Evolutionary conservation across 116 monocot genomes (phyloP).

Genomic region (Trichopus zeylanicus): DNA sequence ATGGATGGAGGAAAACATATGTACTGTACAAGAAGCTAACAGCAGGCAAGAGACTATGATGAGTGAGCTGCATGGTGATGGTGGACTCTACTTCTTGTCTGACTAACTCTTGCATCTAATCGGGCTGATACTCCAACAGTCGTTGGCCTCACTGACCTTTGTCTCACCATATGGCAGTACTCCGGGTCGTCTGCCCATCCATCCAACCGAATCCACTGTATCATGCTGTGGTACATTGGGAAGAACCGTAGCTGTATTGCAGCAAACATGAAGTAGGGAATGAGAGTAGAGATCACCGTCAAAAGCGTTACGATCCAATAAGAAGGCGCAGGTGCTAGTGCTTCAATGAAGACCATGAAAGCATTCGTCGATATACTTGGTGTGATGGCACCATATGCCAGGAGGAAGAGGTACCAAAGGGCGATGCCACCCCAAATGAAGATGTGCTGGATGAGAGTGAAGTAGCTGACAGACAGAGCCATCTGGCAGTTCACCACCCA

Average conservation of each 20-base stretch:
- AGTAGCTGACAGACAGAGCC: slow-evolving; percentile 59
- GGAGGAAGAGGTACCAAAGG: slow-evolving; percentile 59
- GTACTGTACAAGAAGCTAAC: slow-evolving; percentile 4
- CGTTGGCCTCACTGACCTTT: slow-evolving; percentile 18
- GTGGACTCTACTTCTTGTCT: slow-evolving; percentile 12
- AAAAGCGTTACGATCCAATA: slow-evolving; percentile 51
- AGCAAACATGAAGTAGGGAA: slow-evolving; percentile 35
- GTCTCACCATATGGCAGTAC: slow-evolving; percentile 30
- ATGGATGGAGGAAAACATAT: neutral
- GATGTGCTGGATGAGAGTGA: slow-evolving; percentile 66
- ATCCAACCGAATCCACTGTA: slow-evolving; percentile 55
- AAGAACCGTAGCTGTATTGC: slow-evolving; percentile 59
- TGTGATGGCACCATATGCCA: slow-evolving; percentile 40
- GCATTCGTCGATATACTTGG: slow-evolving; percentile 31
- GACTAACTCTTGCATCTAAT: slow-evolving; percentile 23
- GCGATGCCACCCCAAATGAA: slow-evolving; percentile 67
- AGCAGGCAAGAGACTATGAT: neutral
- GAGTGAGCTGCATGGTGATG: slow-evolving; percentile 10
- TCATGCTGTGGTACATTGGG: slow-evolving; percentile 67
- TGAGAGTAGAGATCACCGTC: slow-evolving; percentile 31
- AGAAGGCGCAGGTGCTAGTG: slow-evolving; percentile 30
- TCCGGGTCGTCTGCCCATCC: slow-evolving; percentile 49
- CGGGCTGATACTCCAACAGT: slow-evolving; percentile 37
- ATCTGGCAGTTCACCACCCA: slow-evolving; percentile 81
- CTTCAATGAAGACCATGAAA: slow-evolving; percentile 49